Evolutionary conservation across 495 filamentous ascomycete genomes (phyloP), one percentile per base, ranked within the genome.

Genomic region (Aspergillus asperescens): DNA sequence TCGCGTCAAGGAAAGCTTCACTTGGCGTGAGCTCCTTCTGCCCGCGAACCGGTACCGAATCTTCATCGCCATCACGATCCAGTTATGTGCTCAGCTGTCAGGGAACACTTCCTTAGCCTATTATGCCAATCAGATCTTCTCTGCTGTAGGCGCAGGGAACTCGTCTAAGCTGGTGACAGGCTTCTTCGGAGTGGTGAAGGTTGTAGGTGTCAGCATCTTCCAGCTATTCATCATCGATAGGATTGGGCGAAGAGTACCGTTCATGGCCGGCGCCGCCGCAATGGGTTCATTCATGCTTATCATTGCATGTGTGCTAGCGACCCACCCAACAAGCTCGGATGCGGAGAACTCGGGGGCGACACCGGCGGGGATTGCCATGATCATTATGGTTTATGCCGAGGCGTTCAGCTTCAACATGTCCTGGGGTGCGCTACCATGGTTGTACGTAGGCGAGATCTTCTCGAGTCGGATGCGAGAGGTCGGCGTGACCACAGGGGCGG

Each of bases 231-330:
- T 78, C 24, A 70, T 82, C 47, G 78, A 82, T 51, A 67, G 69
- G 6, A 64, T 77, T 49, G 80, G 80, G 5, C 75, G 80, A 20
- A 69, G 78, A 8, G 69, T 69, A 8, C 70, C 78, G 3, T 72
- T 82, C 56, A 77, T 81, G 52, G 63, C 70, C 24, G 77, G 77
- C n/a, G 75, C 78, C 41, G 54, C 72, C 47, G 63, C 69, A 18
- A 77, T 77, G 69, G 75, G 72, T 13, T 73, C 73, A 1, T 74
- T 76, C 57, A 74, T 75, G 50, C 64, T 83, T 49, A 81, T 81
- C 58, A 78, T 76, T 22, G 71, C 76, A 20, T 67, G 70, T 19
- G 68, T 77, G 28, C 64, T 75, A 34, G 66, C 66, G 12, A 76
- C 67, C 16, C 74, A 72, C 31, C 66, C 74, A 3, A 67, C 72